Percentiles rank a stretch among this genome's conserved stretches.
Evolutionary conservation across 306 rosid genomes (phyloP).

Genomic region (Corylus heterophylla): DNA sequence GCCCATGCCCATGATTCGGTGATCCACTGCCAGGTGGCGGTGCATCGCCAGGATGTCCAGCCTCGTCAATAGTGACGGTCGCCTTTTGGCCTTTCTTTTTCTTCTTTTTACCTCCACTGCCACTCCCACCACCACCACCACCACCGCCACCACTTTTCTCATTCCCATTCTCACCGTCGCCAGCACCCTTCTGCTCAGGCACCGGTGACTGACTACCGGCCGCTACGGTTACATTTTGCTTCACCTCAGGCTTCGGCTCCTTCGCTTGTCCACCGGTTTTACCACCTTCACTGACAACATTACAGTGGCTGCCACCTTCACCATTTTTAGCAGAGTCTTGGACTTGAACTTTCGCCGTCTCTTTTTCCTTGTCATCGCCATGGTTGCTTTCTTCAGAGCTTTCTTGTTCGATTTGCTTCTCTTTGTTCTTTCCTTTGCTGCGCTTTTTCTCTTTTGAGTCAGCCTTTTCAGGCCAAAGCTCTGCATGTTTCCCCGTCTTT

Average conservation of each 20-base stretch:
- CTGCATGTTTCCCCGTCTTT: constrained; percentile 64
- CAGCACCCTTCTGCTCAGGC: constrained; percentile 32
- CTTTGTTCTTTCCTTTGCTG: constrained; percentile 33
- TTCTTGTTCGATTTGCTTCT: constrained; percentile 42
- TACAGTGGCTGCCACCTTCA: constrained; percentile 21
- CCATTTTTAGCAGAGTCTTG: constrained; percentile 32
- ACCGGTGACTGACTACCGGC: constrained; percentile 39
- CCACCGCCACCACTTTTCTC: constrained; percentile 22
- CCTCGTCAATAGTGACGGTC: constrained; percentile 24
- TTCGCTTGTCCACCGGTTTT: constrained; percentile 37
- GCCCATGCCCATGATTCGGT: background rate
- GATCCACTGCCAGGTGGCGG: constrained; percentile 34
- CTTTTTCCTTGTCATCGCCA: constrained; percentile 39
- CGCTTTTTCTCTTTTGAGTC: constrained; percentile 41
- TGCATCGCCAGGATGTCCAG: constrained; percentile 27
- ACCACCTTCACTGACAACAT: constrained; percentile 16
- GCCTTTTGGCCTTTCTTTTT: constrained; percentile 52
- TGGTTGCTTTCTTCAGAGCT: constrained; percentile 44
- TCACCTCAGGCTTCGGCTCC: constrained; percentile 37
- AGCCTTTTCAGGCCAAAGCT: constrained; percentile 65
- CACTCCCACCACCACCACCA: background rate
- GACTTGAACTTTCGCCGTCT: constrained; percentile 30
- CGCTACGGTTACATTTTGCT: constrained; percentile 33
- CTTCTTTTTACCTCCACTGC: constrained; percentile 43
- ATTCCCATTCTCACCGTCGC: constrained; percentile 23